Percentiles rank a stretch among this genome's conserved stretches.
These are phyloP conservation scores for Ogataea pini DNA, from an alignment of 805 yeast genomes.

Conservation along the genomic window DNA sequence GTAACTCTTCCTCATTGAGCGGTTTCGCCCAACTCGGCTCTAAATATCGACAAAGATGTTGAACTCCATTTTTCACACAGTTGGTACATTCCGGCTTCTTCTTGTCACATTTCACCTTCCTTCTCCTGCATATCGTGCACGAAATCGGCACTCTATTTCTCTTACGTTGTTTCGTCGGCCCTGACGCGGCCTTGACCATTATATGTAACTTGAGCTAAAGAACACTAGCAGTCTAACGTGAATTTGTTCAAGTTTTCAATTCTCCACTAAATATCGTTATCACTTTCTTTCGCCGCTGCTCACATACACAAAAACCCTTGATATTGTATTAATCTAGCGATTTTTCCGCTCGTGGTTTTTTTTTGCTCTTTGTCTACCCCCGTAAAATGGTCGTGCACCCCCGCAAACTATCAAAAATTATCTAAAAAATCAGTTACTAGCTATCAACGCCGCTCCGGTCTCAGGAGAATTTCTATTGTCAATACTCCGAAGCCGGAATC, in stretches of 20 bases:
- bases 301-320: no score
- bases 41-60: slow-evolving; percentile 56
- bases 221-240: no score
- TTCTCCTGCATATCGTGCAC: slow-evolving; percentile 40
- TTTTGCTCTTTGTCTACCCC: neutral
- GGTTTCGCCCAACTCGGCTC: slow-evolving; percentile 64
- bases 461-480: neutral
- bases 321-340: neutral
- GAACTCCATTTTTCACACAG: slow-evolving; percentile 58
- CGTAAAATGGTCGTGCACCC: slow-evolving; percentile 5
- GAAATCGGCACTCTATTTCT: slow-evolving; percentile 42
- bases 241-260: no score
- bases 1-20: slow-evolving; percentile 34
- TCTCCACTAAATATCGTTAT: no score
- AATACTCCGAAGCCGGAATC: neutral
- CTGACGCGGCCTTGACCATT: slow-evolving; percentile 19
- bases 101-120: slow-evolving; percentile 44
- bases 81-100: slow-evolving; percentile 57
- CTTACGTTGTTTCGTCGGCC: slow-evolving; percentile 32
- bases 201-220: no score
- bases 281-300: no score
- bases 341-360: neutral
- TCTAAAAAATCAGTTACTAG: slow-evolving; percentile 19
- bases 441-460: neutral
- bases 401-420: slow-evolving; percentile 10